Percentiles rank a stretch among this genome's conserved stretches.
Evolutionary conservation across 2,329 filamentous ascomycete species (phyloP).

Genomic region (Aspergillus awamori): DNA sequence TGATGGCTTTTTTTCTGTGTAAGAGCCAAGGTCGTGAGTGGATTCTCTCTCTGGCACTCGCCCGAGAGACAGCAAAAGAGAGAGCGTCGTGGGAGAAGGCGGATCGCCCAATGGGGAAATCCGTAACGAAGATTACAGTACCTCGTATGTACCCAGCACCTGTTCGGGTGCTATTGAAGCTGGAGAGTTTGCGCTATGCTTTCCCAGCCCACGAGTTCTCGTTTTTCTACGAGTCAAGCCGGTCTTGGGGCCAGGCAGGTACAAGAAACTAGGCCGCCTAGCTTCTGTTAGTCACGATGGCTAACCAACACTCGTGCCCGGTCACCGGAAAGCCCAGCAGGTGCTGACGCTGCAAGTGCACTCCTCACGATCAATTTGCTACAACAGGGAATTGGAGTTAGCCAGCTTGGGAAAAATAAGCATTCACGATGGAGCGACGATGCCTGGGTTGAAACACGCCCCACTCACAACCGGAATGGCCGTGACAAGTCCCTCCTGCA

Average conservation of each 20-base stretch:
- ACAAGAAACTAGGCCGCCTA: neutral
- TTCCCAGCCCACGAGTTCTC: neutral
- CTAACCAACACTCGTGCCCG: conserved; percentile 1
- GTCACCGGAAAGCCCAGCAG: neutral
- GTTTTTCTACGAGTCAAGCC: neutral
- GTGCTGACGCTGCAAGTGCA: neutral
- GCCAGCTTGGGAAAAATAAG: conserved; percentile 13
- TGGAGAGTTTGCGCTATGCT: conserved; percentile 1
- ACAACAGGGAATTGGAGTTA: conserved; percentile 4
- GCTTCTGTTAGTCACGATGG: neutral
- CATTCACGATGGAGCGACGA: conserved; percentile 5
- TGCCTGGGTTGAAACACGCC: neutral
- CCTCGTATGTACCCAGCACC: neutral
- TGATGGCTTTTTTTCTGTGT: neutral
- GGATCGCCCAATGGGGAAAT: conserved; percentile 19
- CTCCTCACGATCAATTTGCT: neutral
- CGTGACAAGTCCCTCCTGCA: neutral
- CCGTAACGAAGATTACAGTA: conserved; percentile 11
- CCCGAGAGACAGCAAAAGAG: neutral
- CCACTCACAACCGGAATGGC: neutral
- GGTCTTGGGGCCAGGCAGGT: neutral
- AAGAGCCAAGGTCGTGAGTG: neutral
- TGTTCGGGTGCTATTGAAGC: neutral
- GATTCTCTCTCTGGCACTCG: neutral
- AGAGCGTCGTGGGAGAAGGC: neutral